Base-by-base conservation (phyloP, 1,284 basidiomycete genomes). In the Pascua guehoae region DNA sequence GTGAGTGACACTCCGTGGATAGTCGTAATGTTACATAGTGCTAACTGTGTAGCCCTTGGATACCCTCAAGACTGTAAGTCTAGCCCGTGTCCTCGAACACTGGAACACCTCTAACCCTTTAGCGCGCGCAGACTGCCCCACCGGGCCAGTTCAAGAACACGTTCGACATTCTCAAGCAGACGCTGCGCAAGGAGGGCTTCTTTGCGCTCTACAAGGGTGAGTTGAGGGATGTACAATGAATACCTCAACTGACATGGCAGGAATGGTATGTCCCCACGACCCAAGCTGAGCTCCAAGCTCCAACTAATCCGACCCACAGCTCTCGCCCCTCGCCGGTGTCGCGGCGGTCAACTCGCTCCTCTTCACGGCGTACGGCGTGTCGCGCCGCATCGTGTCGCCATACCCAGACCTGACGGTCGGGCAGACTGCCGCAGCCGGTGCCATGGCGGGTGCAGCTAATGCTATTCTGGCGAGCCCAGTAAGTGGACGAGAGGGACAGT, bases 331-430 rank as follows among this genome's bases (percentile, higher is more conserved):
- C 10, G 60, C 96, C 46, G 95, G 95, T n/a, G 89, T 98, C 37
- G 91, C 94, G 1, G 93, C 90, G 8, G 94, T 98, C 67, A 98
- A 98, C 78, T 95, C 91, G 12, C 82, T 98, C 16, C 84, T 98
- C 8, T 98, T 98, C 76, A 89, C 90, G 0, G 86, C 92, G 0
- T 97, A 96, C 68, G 88, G 85, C 14, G 79, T 83, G 5, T 88
- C 91, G 2, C 86, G 88, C 66, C 85, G 90, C 10, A 74, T 93
- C 49, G 83, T 98, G 47, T 92, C 90, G 0, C 93, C 94, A 0
- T 96, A 87, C 70, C 88, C 89, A 12, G 82, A 91, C 50, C 80
- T 95, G 5, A 85, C 87, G 0, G 80, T 95, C 48, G 81, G 82
- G 15, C 85, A 98, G 75, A 89, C 85, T 10, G 90, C 91, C 0